phyloP scores from a whole-genome alignment of 1,284 basidiomycete genomes.

The Naganishia sp. region DNA sequence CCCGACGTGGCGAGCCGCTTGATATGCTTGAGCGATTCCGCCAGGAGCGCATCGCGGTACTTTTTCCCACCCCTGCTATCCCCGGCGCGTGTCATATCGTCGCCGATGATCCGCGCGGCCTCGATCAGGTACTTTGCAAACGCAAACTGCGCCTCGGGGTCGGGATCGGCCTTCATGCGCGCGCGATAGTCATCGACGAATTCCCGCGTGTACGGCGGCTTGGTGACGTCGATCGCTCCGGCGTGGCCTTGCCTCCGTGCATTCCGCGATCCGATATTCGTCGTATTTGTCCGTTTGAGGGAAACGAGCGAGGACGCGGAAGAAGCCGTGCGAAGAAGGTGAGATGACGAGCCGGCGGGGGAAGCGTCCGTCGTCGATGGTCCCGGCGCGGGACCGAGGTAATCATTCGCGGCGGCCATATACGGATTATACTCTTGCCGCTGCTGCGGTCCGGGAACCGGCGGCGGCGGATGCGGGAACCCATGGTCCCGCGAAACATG shows the following conservation, averaged over 20 bases:
- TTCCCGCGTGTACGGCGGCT: conserved; percentile 89
- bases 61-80: conserved; percentile 62
- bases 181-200: conserved; percentile 97
- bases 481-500: conserved; percentile 15
- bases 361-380: conserved; percentile 10
- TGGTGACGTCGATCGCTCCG: conserved; percentile 74
- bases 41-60: conserved; percentile 84
- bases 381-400: conserved; percentile 61
- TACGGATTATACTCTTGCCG: conserved; percentile 48
- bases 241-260: conserved; percentile 60
- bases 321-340: conserved; percentile 33
- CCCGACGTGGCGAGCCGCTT: conserved; percentile 75
- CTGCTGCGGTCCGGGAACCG: conserved; percentile 51
- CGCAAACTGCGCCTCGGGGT: conserved; percentile 97
- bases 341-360: conserved; percentile 11
- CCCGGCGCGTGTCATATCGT: conserved; percentile 66
- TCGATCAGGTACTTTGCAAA: conserved; percentile 99
- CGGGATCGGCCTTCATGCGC: conserved; percentile 95
- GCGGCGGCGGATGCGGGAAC: conserved; percentile 37
- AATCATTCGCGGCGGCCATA: conserved; percentile 66
- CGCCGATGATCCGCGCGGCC: conserved; percentile 92
- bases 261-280: conserved; percentile 58
- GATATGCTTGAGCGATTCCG: conserved; percentile 87
- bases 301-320: conserved; percentile 39
- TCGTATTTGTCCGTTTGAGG: conserved; percentile 46